These are phyloP conservation scores for Tolypocladium cylindrosporum DNA, from an alignment of 2,329 filamentous ascomycete species.

Conservation along the genomic window DNA sequence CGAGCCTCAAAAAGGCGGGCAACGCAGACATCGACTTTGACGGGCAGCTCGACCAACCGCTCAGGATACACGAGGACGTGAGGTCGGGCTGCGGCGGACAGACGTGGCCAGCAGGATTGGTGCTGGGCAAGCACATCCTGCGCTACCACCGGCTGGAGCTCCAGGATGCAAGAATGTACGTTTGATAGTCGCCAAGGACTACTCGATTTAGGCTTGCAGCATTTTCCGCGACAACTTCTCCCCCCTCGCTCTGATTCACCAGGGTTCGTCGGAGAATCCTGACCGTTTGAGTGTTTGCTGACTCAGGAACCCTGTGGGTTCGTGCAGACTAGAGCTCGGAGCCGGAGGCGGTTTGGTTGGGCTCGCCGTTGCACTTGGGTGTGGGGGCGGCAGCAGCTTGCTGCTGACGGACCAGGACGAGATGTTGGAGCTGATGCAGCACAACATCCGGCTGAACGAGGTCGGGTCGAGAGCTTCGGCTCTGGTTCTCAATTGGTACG, in stretches of 20 bases:
- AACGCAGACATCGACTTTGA: constrained; percentile 54
- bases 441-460: constrained; percentile 76
- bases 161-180: constrained; percentile 62
- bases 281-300: constrained; percentile 8
- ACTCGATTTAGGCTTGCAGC: background rate
- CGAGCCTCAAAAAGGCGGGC: constrained; percentile 44
- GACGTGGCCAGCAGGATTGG: constrained; percentile 89
- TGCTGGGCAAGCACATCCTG: constrained; percentile 78
- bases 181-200: constrained; percentile 12
- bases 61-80: constrained; percentile 77
- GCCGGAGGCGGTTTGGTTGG: constrained; percentile 85
- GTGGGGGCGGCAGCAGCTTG: constrained; percentile 43
- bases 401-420: constrained; percentile 79
- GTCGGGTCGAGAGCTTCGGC: constrained; percentile 55
- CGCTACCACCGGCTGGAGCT: constrained; percentile 58
- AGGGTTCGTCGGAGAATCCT: background rate
- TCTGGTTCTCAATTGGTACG: constrained; percentile 69
- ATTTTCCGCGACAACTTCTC: background rate
- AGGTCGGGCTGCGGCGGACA: constrained; percentile 84
- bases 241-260: background rate
- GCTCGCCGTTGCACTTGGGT: constrained; percentile 48
- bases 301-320: constrained; percentile 6
- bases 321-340: constrained; percentile 71
- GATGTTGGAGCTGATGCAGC: constrained; percentile 78
- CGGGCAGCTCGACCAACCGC: constrained; percentile 57